Conservation (phyloP, 768 basidiomycete genomes). For the Rhodocollybia butyracea region DNA sequence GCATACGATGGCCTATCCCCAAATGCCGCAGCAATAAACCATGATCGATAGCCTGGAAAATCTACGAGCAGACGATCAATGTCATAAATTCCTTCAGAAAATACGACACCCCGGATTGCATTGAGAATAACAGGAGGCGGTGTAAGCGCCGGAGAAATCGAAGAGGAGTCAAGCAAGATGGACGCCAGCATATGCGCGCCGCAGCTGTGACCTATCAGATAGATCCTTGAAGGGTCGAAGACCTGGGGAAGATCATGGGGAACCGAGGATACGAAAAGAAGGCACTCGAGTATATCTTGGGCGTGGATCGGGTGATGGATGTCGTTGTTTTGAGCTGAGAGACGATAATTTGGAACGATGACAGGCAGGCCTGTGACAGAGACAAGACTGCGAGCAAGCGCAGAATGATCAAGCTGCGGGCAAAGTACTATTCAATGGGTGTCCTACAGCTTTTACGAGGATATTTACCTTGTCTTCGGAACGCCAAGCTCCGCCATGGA, state of each 20-base stretch:
- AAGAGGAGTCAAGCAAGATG: constrained; percentile 57
- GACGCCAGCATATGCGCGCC: constrained; percentile 77
- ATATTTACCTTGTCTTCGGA: constrained; percentile 62
- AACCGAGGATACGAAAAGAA: constrained; percentile 45
- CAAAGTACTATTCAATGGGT: background rate
- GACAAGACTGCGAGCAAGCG: constrained; percentile 53
- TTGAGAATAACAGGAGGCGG: constrained; percentile 41
- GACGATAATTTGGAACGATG: constrained; percentile 75
- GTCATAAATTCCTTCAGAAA: constrained; percentile 81
- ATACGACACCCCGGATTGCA: constrained; percentile 49
- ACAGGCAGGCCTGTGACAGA: constrained; percentile 51
- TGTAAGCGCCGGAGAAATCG: constrained; percentile 36
- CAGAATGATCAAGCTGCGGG: constrained; percentile 34
- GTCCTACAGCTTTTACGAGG: too few species aligned
- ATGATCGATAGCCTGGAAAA: constrained; percentile 65
- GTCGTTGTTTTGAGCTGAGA: constrained; percentile 42
- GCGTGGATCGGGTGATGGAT: constrained; percentile 72
- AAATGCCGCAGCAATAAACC: constrained; percentile 71
- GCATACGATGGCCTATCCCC: constrained; percentile 47
- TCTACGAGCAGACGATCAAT: constrained; percentile 57
- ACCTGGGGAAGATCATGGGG: constrained; percentile 7
- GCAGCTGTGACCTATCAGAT: constrained; percentile 78
- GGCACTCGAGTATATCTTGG: constrained; percentile 58
- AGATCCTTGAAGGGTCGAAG: constrained; percentile 41
- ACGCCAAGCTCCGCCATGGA: constrained; percentile 86